Conservation (phyloP, 2,329 filamentous ascomycete species). For the Aspergillus intermedius region DNA sequence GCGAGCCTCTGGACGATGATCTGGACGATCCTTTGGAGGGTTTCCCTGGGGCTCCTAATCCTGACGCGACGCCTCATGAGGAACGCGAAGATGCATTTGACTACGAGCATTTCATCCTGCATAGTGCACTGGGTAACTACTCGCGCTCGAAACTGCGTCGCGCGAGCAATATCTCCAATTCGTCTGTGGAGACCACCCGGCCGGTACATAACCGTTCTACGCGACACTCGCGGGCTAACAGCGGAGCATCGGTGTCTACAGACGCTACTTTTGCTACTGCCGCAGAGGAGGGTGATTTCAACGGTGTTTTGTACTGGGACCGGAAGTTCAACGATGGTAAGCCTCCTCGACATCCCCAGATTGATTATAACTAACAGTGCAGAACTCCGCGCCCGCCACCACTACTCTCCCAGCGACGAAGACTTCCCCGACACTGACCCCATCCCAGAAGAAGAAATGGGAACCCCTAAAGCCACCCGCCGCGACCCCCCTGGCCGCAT, state of each 20-base stretch:
- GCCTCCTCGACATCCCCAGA: neutral
- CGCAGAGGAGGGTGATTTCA: slow-evolving; percentile 44
- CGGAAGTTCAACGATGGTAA: slow-evolving; percentile 30
- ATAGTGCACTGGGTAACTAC: slow-evolving; percentile 74
- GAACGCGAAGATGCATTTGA: slow-evolving; percentile 93
- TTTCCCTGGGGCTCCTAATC: slow-evolving; percentile 30
- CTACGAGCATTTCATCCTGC: slow-evolving; percentile 91
- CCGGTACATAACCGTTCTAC: slow-evolving; percentile 17
- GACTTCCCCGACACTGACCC: neutral
- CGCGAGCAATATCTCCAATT: slow-evolving; percentile 34
- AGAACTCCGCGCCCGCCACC: slow-evolving; percentile 17
- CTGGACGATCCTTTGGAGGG: slow-evolving; percentile 30
- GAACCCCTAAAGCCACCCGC: slow-evolving; percentile 20
- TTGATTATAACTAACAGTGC: slow-evolving; percentile 3
- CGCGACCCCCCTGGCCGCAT: slow-evolving; percentile 3
- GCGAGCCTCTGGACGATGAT: slow-evolving; percentile 38
- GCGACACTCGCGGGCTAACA: slow-evolving; percentile 46
- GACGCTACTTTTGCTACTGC: slow-evolving; percentile 59
- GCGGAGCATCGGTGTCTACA: slow-evolving; percentile 55
- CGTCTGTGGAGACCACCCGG: slow-evolving; percentile 48
- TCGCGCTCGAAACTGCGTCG: slow-evolving; percentile 26
- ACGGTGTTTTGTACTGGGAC: slow-evolving; percentile 38
- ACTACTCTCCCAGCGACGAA: neutral
- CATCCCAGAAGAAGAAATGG: slow-evolving; percentile 11
- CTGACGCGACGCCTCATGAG: slow-evolving; percentile 69